phyloP scores from a whole-genome alignment of 257 asterid species.

The Eucommia ulmoides region DNA sequence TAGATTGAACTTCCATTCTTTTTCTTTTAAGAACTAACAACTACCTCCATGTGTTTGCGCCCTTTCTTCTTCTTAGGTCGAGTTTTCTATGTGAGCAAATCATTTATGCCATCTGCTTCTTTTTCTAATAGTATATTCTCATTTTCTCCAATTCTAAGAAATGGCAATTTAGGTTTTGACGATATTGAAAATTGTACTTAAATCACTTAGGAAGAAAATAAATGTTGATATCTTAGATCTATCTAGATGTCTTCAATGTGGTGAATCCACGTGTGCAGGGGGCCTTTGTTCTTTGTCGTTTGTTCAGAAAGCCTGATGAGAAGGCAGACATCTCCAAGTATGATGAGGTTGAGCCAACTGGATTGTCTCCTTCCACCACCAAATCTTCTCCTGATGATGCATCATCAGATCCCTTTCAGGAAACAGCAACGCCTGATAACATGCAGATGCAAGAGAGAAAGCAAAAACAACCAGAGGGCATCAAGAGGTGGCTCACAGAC shows the following conservation, averaged over 20 bases:
- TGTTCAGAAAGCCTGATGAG: neutral
- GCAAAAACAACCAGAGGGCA: too few relatives aligned
- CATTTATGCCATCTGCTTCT: neutral
- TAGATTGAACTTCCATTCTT: conserved; percentile 4
- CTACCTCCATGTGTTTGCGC: neutral
- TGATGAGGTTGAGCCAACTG: neutral
- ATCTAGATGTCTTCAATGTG: neutral
- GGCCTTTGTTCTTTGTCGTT: neutral
- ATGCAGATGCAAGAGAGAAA: neutral
- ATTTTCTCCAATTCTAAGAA: too few relatives aligned
- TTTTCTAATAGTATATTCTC: too few relatives aligned
- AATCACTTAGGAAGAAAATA: too few relatives aligned
- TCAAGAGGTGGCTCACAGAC: neutral
- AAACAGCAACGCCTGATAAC: neutral
- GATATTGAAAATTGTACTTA: too few relatives aligned
- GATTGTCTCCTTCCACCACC: neutral
- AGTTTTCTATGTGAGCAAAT: neutral
- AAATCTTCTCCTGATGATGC: neutral
- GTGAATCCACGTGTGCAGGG: neutral
- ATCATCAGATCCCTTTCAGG: neutral
- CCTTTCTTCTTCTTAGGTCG: neutral
- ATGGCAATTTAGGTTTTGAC: too few relatives aligned
- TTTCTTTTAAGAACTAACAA: neutral
- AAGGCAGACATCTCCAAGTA: neutral
- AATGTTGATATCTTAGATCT: neutral